phyloP scores from a whole-genome alignment of 164 flowering plant species.

The Stephania yunnanensis region DNA sequence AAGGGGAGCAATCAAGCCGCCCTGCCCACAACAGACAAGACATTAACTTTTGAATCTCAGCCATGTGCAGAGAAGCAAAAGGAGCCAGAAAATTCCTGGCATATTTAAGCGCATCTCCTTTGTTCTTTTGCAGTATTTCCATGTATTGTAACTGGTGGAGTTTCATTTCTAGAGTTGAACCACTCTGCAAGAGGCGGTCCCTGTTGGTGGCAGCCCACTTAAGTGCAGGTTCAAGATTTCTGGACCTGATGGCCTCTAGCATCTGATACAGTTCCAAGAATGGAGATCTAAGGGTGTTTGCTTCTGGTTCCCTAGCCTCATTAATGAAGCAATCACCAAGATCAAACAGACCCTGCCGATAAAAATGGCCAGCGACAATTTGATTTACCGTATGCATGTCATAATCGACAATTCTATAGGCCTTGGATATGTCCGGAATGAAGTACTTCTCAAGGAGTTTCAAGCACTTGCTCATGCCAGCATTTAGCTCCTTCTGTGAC shows the following conservation, averaged over 20 bases:
- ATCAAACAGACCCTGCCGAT: conserved; percentile 65
- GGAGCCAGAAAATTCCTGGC: conserved; percentile 49
- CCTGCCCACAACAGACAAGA: conserved; percentile 63
- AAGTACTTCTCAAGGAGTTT: conserved; percentile 67
- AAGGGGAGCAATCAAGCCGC: conserved; percentile 62
- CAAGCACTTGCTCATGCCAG: conserved; percentile 53
- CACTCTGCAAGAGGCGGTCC: conserved; percentile 44
- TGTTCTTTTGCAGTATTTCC: conserved; percentile 51
- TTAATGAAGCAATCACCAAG: conserved; percentile 61
- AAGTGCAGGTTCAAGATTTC: conserved; percentile 66
- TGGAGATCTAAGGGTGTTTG: conserved; percentile 30
- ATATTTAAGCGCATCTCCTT: conserved; percentile 55
- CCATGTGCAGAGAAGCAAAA: conserved; percentile 41
- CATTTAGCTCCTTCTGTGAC: conserved; percentile 62
- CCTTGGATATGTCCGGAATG: conserved; percentile 73
- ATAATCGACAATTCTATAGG: conserved; percentile 63
- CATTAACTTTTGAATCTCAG: conserved; percentile 75
- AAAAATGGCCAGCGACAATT: conserved; percentile 70
- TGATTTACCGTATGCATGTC: conserved; percentile 52
- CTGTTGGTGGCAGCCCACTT: conserved; percentile 51
- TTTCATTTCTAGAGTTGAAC: conserved; percentile 58
- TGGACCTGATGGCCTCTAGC: conserved; percentile 50
- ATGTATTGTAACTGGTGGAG: conserved; percentile 63
- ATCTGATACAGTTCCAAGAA: conserved; percentile 66
- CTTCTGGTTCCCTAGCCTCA: conserved; percentile 52